Evolutionary conservation across 2,329 filamentous ascomycete genomes (phyloP), one percentile per base, ranked within the genome.

Genomic region (Fusarium ambrosium): DNA sequence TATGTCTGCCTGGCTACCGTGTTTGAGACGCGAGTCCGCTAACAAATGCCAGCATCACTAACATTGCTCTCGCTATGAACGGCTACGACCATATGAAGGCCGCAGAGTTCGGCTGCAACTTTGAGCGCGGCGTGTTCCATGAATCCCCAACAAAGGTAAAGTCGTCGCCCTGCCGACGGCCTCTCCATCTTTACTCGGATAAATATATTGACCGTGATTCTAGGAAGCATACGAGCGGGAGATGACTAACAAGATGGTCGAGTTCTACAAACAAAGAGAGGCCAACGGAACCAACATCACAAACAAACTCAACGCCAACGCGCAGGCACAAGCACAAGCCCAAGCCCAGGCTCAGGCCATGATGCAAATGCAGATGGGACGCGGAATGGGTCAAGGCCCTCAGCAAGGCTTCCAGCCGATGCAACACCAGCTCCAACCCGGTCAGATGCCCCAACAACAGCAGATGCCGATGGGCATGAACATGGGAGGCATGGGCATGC

Each of bases 381-480:
- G 89, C 39, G 85, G 85, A 14, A 86, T 88, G 81, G 85, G 84
- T 1, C 88, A 88, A 75, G 84, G 83, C 8, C 81, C 83, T 3
- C 89, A 88, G 69, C 89, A 87, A 75, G 86, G 85, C 1, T 91
- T 92, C 68, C 89, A 89, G 70, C 86, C 88, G 58, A 84, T 91
- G 39, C 89, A 90, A 68, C 89, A 90, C 64, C 88, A 86, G 65
- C 90, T 90, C 88, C 89, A 91, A 75, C 82, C 86, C 5, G 85
- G 87, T 1, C 86, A 86, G 41, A 85, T 90, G 27, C 84, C 87
- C 11, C 81, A 82, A 62, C 80, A 77, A 24, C 79, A 79, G 39
- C 79, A 76, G 53, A 81, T 83, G 55, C 79, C 78, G 29, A 74
- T 79, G 66, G 73, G 71, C 18, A 78, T 80, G 73, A 72, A 72